phyloP scores from a whole-genome alignment of 2,329 filamentous ascomycete genomes.

The Didymella glomerata region DNA sequence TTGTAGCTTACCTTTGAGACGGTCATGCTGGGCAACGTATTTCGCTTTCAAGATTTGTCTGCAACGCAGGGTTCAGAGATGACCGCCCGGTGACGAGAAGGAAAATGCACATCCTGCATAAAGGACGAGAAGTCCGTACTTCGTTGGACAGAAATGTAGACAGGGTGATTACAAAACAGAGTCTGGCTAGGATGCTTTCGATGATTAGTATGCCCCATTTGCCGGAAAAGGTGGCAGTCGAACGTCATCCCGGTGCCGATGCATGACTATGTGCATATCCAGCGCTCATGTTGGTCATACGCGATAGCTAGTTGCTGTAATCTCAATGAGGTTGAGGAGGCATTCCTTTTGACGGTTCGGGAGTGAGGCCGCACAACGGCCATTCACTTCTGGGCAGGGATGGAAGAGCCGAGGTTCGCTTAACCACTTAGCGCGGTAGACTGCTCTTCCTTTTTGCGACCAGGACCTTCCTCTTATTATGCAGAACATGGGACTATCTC shows the following conservation, averaged over 20 bases:
- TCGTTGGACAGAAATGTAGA: constrained; percentile 4
- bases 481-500: too few relatives aligned
- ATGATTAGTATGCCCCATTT: constrained; percentile 29
- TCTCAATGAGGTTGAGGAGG: not conserved
- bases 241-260: not conserved
- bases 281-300: not conserved
- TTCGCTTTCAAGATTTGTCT: not conserved
- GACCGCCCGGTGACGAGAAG: constrained; percentile 4
- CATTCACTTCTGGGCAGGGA: not conserved
- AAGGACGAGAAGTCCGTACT: not conserved
- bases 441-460: not conserved
- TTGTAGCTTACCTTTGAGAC: constrained; percentile 16
- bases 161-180: constrained; percentile 44
- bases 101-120: constrained; percentile 15
- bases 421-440: not conserved
- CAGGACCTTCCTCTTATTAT: not conserved
- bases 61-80: constrained; percentile 5
- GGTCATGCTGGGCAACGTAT: constrained; percentile 22
- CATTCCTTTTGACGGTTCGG: not conserved
- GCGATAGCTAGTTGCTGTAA: not conserved
- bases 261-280: not conserved
- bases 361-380: not conserved
- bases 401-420: constrained; percentile 3
- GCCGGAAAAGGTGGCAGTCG: constrained; percentile 3
- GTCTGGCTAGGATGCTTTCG: constrained; percentile 24